A percentile compares a stretch with the other conserved stretches of the same genome.
Evolutionary conservation across 768 basidiomycete species (phyloP).

Genomic region (Suillus placidus): DNA sequence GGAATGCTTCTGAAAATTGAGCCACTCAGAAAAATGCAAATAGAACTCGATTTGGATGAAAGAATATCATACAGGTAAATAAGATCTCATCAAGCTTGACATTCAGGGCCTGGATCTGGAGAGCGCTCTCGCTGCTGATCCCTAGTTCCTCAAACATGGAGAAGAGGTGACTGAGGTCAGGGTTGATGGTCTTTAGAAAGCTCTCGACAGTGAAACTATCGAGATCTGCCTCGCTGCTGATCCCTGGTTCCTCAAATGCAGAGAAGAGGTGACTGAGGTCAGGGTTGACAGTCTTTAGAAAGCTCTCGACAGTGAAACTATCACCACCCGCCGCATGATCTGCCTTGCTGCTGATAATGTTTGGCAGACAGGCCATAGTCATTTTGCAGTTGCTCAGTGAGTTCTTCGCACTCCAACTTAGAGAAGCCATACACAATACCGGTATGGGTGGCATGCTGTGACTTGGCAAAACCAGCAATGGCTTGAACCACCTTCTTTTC

Average conservation of each 20-base stretch:
- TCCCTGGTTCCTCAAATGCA: background rate
- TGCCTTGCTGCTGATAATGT: too few relatives aligned
- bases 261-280: background rate
- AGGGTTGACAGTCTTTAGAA: background rate
- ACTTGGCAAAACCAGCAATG: slow-evolving; percentile 70
- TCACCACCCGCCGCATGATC: too few relatives aligned
- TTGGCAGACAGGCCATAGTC: slow-evolving; percentile 60
- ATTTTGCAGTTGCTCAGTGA: slow-evolving; percentile 68
- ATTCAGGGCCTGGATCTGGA: background rate
- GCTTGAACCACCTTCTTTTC: slow-evolving; percentile 51
- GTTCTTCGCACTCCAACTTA: slow-evolving; percentile 75
- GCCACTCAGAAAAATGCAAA: background rate
- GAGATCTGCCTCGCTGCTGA: background rate
- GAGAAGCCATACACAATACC: slow-evolving; percentile 88
- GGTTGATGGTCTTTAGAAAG: background rate
- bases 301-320: background rate
- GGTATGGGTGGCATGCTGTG: slow-evolving; percentile 55
- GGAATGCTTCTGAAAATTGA: background rate
- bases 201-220: background rate
- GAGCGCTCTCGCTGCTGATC: background rate
- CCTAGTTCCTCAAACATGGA: background rate
- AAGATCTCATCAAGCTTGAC: background rate
- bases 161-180: background rate
- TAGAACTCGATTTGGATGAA: background rate
- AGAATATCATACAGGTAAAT: background rate